Base-by-base conservation (phyloP, 345 rosid genomes). In the Geranium rotundifolium region DNA sequence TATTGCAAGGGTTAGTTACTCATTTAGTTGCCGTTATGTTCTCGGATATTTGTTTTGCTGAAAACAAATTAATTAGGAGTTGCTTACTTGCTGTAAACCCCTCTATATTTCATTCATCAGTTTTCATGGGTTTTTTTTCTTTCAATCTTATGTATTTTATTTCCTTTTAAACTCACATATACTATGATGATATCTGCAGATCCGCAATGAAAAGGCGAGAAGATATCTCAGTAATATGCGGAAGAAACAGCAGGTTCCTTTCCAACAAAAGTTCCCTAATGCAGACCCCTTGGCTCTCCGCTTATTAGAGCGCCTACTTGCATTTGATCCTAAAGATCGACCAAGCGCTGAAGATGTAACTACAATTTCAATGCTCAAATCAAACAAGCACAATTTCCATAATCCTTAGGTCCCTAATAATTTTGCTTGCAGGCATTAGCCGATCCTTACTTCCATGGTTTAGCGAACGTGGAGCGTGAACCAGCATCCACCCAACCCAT, bases 271-370 rank as follows among this genome's bases (percentile, higher is more conserved):
- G 75, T 93, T 93, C 77, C 96, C 91, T 58, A 73, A 88, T 34
- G 85, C 73, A 52, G 96, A 90, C 74, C 97, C 89, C 15, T 59
- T 84, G 78, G 97, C 97, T 72, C 85, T 90, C 56, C 77, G 76
- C 67, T 73, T 93, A 14, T 80, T 93, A 57, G 85, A 84, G 74
- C 87, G 79, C 62, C 71, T 93, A 19, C 86, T 93, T 77, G 96
- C 97, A 54, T 93, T 93, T 81, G 99, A 93, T 88, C 96, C 99
- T 2, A 93, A 93, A 79, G 97, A 93, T 73, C 99, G 97, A 56
- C 97, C 81, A 41, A 73, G 90, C 19, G 97, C 99, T 69, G 96
- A 87, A 69, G 97, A 84, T 72, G 97, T 88, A 52, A 58, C 66
- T 34, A 49, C 65, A 30, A 58, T 34, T 34, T 34, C 41, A 34